Evolutionary conservation across 2,329 filamentous ascomycete species (phyloP).

Genomic region (Thielaviopsis ethacetica): DNA sequence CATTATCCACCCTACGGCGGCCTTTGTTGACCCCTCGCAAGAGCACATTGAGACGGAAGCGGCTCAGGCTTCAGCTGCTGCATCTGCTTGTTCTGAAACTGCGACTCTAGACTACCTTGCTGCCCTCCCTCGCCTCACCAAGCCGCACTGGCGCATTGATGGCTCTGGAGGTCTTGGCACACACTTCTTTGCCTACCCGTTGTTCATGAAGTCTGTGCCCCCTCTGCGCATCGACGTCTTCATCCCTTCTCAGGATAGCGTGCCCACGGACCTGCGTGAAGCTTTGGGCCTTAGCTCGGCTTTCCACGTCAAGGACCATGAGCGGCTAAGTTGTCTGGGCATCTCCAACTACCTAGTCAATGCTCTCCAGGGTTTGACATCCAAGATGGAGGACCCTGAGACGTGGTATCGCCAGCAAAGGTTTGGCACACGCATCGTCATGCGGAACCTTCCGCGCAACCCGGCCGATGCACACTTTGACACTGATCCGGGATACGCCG

Average conservation of each 20-base stretch:
- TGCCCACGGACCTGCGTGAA: conserved; percentile 24
- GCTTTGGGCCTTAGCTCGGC: conserved; percentile 33
- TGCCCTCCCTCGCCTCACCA: conserved; percentile 29
- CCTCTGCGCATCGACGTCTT: conserved; percentile 43
- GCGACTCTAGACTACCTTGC: conserved; percentile 23
- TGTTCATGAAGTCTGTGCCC: conserved; percentile 28
- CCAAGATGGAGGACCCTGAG: conserved; percentile 17
- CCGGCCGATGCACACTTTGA: conserved; percentile 28
- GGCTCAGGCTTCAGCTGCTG: neutral
- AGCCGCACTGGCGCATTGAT: conserved; percentile 40
- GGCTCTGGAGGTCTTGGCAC: conserved; percentile 40
- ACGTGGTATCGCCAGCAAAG: conserved; percentile 29
- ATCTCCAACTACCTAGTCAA: conserved; percentile 38
- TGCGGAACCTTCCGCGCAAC: conserved; percentile 33
- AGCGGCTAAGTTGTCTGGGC: conserved; percentile 30
- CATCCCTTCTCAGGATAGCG: conserved; percentile 32
- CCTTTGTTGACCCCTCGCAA: conserved; percentile 19
- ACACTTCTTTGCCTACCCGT: conserved; percentile 39
- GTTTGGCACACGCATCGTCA: conserved; percentile 41
- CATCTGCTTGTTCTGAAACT: neutral
- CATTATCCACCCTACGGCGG: conserved; percentile 42
- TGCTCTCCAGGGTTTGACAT: conserved; percentile 35
- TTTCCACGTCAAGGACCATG: conserved; percentile 38
- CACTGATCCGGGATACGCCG: conserved; percentile 32
- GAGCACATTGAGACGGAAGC: neutral